A percentile compares a stretch with the other conserved stretches of the same genome.
These are phyloP conservation scores for Trichoderma erinaceum DNA, from an alignment of 495 filamentous ascomycete genomes.

Conservation along the genomic window DNA sequence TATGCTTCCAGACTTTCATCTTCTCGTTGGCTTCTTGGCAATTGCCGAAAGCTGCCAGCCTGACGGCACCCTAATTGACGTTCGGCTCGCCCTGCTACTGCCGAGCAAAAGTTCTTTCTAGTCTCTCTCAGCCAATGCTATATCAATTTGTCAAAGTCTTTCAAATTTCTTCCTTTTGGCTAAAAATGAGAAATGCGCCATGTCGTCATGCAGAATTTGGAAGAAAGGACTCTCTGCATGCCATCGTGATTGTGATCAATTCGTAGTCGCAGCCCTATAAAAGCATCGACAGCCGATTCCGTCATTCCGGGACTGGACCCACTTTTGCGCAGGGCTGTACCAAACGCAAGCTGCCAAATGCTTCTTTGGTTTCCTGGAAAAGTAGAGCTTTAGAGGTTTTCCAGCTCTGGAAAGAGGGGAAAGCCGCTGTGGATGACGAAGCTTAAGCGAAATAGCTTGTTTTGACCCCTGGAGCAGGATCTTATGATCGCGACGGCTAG, in stretches of 20 bases:
- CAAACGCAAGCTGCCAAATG: background rate
- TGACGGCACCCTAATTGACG: background rate
- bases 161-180: background rate
- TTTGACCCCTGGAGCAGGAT: too few relatives aligned
- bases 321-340: background rate
- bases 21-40: background rate
- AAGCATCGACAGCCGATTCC: conserved; percentile 6
- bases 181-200: background rate
- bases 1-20: background rate
- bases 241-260: background rate
- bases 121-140: background rate
- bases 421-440: too few relatives aligned
- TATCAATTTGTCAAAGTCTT: background rate
- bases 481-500: too few relatives aligned
- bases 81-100: background rate
- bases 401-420: background rate
- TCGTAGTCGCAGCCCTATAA: background rate
- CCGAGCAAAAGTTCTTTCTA: background rate
- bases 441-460: too few relatives aligned
- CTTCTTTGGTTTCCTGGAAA: background rate
- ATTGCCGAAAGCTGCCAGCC: background rate
- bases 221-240: background rate
- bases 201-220: background rate
- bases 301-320: background rate
- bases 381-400: background rate